Base-by-base conservation (phyloP, 176 grass and related monocot genomes). In the Cenchrus fungigraminus region DNA sequence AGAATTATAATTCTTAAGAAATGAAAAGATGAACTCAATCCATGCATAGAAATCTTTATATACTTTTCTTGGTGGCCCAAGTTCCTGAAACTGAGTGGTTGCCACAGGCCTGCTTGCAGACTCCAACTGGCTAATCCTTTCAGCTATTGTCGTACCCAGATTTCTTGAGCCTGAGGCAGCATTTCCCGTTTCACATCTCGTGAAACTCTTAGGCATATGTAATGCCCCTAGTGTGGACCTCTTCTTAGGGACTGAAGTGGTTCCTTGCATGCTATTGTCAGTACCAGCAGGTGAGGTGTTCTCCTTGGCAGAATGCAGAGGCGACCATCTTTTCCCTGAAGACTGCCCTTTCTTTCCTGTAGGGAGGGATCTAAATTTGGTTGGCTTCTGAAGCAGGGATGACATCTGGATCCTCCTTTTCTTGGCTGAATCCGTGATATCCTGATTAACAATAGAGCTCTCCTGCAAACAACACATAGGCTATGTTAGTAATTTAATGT, bases 371-470 rank as follows among this genome's bases (percentile, higher is more conserved):
- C 82, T 65, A 65, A 73, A 76, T 32, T 87, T 83, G 58, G 50
- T 9, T 2, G 83, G 85, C 73, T 85, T 94, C 68, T 85, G 68
- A 75, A 92, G 66, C 53, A 90, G 52, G 20, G 90, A 76, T 0
- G 83, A 54, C 65, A 82, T 80, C 11, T 83, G 79, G 16, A 83
- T 40, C 85, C 85, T 90, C 65, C 66, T 71, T 63, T 85, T 86
- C 80, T 85, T 91, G 42, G 7, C 79, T 54, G 72, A 65, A 54
- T 80, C 71, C 7, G 76, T 49, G 13, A 9, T 65, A 0, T 54
- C 80, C 76, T 92, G 87, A 73, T 97, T 94, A 44, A 79, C 80
- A 69, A 94, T 63, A 32, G 72, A 85, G 66, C 86, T 90, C 77
- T 97, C 94, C 92, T 94, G 88, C 55, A 90, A 86, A 51, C 4